Evolutionary conservation across 257 asterid species (phyloP).

Genomic region (Echites panduratus): DNA sequence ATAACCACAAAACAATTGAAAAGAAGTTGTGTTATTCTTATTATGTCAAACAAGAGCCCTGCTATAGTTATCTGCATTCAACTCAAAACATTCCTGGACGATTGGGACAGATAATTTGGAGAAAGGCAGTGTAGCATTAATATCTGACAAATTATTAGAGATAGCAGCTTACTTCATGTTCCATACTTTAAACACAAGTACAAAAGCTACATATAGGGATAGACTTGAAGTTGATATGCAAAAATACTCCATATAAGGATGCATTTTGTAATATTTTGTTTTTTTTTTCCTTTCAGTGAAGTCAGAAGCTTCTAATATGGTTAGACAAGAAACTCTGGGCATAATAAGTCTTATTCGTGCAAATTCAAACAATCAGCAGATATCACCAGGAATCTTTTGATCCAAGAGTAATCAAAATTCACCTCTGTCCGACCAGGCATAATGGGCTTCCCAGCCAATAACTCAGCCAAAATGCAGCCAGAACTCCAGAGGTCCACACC

Average conservation of each 20-base stretch:
- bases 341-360: background rate
- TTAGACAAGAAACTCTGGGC: background rate
- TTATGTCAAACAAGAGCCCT: background rate
- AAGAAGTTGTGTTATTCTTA: background rate
- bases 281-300: background rate
- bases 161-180: background rate
- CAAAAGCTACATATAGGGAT: background rate
- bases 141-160: background rate
- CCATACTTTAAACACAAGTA: background rate
- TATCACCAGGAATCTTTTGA: background rate
- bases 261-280: background rate
- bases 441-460: constrained; percentile 81
- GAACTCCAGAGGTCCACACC: constrained; percentile 96
- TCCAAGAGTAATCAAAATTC: background rate
- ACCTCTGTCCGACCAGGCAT: constrained; percentile 98
- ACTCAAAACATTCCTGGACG: too few species aligned
- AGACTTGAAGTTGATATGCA: background rate
- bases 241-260: background rate
- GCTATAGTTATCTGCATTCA: background rate
- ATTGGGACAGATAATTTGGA: background rate
- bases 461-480: constrained; percentile 84
- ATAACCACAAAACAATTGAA: background rate
- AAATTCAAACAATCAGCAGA: background rate
- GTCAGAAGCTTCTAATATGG: background rate
- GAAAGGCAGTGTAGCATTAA: background rate